Percentiles rank a stretch among this genome's conserved stretches.
phyloP scores from a whole-genome alignment of 352 stramenopile genomes.

The Phytophthora boehmeriae region DNA sequence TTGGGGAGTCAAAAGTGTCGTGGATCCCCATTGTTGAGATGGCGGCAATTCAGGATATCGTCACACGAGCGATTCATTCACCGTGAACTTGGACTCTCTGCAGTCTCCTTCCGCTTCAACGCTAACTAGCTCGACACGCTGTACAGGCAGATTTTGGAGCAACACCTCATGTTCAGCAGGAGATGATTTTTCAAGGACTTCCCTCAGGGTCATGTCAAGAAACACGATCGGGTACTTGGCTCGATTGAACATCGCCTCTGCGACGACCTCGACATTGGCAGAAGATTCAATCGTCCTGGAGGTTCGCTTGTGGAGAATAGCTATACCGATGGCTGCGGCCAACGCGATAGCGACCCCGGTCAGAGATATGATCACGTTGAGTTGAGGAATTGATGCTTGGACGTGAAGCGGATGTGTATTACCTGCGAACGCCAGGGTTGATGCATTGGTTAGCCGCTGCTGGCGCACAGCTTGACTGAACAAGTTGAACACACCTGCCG shows the following conservation, averaged over 20 bases:
- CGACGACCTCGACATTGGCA: constrained; percentile 1
- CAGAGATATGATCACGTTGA: constrained; percentile 1
- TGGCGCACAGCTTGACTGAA: constrained; percentile 28
- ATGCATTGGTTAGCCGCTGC: background rate
- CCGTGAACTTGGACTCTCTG: background rate
- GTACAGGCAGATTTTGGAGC: background rate
- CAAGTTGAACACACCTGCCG: constrained; percentile 26
- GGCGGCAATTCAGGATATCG: too few relatives aligned
- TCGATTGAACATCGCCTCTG: constrained; percentile 5
- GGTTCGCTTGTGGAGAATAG: background rate
- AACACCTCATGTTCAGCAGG: background rate
- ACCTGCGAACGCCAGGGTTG: background rate
- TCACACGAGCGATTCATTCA: background rate
- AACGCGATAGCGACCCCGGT: background rate
- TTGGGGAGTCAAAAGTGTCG: too few relatives aligned
- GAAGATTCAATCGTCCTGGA: background rate
- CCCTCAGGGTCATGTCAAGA: background rate
- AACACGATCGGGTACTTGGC: constrained; percentile 8
- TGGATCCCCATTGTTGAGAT: too few relatives aligned
- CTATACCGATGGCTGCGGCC: background rate
- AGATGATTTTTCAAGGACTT: background rate
- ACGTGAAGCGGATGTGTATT: background rate
- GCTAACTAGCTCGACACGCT: background rate
- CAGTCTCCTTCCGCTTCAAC: background rate
- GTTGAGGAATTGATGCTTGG: background rate